Evolutionary conservation across 495 filamentous ascomycete genomes (phyloP), one percentile per base, ranked within the genome.

Genomic region (Recurvomyces mirabilis): DNA sequence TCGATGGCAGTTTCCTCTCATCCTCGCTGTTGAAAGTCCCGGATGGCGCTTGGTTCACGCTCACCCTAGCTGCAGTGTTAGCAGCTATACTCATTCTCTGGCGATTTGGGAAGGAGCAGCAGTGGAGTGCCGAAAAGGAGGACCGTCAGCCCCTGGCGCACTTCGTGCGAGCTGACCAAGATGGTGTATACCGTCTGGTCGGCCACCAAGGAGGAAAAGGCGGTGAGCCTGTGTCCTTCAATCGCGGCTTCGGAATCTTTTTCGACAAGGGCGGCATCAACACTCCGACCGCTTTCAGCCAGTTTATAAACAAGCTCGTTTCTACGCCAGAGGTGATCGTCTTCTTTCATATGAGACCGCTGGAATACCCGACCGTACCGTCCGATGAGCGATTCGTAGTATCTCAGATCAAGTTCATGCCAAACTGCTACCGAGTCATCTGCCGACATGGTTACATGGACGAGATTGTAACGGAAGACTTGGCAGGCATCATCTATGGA

Each of bases 21-120:
- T 75, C 78, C 0, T 72, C 77, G 0, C 60, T 84, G 1, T 79
- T 65, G 26, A 85, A 85, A 49, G 73, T 84, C 9, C 81, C 81
- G 1, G 58, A 74, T 0, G 81, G 81, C 2, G 81, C 81, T 5
- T 85, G 81, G 81, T 81, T 85, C 49, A 84, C 81, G 0, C 60
- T 85, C n/a, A 65, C 72, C 0, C 67, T 84, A 13, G 69, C 76
- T 0, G 58, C 63, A 10, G 54, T 81, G 0, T 65, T 84, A 1
- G 65, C 75, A 0, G 60, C 58, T 30, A 54, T 82, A 15, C 74
- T 83, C 46, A 55, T 83, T 29, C 65, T 82, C 9, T 85, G 81
- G 80, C 71, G 81, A 15, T 83, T 71, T 41, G 81, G 81, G 11
- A 84, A 85, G 56, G 75, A 82, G 44, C 71, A 72, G 38, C 81